These are phyloP conservation scores for Goffeauzyma gilvescens DNA, from an alignment of 768 basidiomycete species.

Conservation along the genomic window DNA sequence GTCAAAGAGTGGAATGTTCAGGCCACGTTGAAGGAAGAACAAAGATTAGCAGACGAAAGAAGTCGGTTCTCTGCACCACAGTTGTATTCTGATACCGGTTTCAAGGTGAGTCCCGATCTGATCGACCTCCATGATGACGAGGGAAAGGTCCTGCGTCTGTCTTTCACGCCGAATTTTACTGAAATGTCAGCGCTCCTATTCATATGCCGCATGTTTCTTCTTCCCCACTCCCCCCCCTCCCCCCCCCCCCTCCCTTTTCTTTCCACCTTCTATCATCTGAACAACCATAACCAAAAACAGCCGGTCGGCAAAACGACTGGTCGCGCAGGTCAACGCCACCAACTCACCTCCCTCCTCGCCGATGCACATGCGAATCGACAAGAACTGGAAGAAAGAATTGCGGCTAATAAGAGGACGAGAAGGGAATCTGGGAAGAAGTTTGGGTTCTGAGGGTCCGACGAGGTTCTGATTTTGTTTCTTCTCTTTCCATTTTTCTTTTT, in stretches of 20 bases:
- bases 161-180: too few species aligned
- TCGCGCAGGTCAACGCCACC: slow-evolving; percentile 27
- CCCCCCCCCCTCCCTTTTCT: neutral
- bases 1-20: slow-evolving; percentile 18
- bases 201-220: too few species aligned
- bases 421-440: slow-evolving; percentile 19
- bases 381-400: slow-evolving; percentile 17
- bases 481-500: neutral
- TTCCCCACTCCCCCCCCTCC: neutral
- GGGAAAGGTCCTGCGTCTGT: too few species aligned
- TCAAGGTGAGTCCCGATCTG: slow-evolving; percentile 27
- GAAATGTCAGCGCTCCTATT: too few species aligned
- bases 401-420: slow-evolving; percentile 20
- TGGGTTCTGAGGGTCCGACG: too few species aligned
- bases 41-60: slow-evolving; percentile 16
- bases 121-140: too few species aligned
- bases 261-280: neutral
- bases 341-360: slow-evolving; percentile 25
- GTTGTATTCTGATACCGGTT: slow-evolving; percentile 15
- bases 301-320: slow-evolving; percentile 26
- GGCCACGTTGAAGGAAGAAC: slow-evolving; percentile 2
- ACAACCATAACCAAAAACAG: slow-evolving; percentile 6
- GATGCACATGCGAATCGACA: slow-evolving; percentile 20
- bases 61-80: slow-evolving; percentile 16
- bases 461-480: neutral